These are phyloP conservation scores for Tetradesmus obliquus DNA, from an alignment of 139 green algal genomes.

Conservation along the genomic window DNA sequence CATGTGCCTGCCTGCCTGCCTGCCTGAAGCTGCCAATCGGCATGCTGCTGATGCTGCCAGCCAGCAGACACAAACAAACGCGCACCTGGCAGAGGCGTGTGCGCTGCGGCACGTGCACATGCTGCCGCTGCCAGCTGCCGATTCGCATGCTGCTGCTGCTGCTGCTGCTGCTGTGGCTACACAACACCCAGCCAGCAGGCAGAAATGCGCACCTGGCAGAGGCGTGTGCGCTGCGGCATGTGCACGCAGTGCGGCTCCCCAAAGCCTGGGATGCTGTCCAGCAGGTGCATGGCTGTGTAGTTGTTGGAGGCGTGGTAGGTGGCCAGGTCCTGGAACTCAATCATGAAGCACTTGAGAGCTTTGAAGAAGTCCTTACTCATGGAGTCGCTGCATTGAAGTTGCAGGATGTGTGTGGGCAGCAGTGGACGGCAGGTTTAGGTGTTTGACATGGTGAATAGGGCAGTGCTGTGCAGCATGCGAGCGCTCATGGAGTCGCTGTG, in stretches of 20 bases:
- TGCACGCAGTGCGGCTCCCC: constrained; percentile 45
- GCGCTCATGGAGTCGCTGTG: too few species aligned
- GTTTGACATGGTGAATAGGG: too few species aligned
- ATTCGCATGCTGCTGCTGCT: too few species aligned
- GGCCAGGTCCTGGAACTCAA: constrained; percentile 44
- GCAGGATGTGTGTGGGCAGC: neutral
- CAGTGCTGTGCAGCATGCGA: too few species aligned
- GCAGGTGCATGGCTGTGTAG: constrained; percentile 46
- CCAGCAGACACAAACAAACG: neutral
- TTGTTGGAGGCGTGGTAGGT: constrained; percentile 45
- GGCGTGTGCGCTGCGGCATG: constrained; percentile 17
- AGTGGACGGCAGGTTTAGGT: neutral
- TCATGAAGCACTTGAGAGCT: constrained; percentile 43
- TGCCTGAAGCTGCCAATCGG: too few species aligned
- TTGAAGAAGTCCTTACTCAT: constrained; percentile 51
- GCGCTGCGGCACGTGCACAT: neutral
- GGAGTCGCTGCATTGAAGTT: constrained; percentile 27
- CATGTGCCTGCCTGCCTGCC: too few species aligned
- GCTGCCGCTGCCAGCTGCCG: neutral
- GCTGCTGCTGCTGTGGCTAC: neutral
- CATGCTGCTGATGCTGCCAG: too few species aligned
- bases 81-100: neutral
- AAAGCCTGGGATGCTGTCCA: constrained; percentile 23
- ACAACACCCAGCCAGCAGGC: neutral
- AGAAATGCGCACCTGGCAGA: constrained; percentile 30